Percentiles rank a stretch among this genome's conserved stretches.
phyloP scores from a whole-genome alignment of 2,329 filamentous ascomycete species.

The Aspergillus aculeatinus region DNA sequence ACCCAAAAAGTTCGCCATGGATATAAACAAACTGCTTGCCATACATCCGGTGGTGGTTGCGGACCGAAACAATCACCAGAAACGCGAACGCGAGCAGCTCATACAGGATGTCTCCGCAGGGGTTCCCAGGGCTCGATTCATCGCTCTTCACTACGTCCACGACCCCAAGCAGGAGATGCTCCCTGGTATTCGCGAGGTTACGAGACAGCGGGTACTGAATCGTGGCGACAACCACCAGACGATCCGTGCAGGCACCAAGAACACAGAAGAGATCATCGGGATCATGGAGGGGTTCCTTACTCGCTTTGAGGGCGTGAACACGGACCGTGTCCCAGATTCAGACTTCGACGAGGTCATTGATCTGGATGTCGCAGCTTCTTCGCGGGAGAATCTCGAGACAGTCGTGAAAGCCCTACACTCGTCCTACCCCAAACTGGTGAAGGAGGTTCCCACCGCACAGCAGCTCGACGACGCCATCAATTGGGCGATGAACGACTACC shows the following conservation, averaged over 20 bases:
- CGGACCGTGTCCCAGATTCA: conserved; percentile 68
- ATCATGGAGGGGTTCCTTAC: conserved; percentile 95
- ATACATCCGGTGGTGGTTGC: conserved; percentile 74
- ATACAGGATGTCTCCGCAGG: conserved; percentile 70
- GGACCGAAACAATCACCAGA: conserved; percentile 91
- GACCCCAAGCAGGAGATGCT: conserved; percentile 61
- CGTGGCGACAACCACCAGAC: conserved; percentile 98
- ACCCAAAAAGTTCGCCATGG: conserved; percentile 73
- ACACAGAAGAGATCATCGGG: conserved; percentile 69
- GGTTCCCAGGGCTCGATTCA: conserved; percentile 65
- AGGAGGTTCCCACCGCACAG: conserved; percentile 65
- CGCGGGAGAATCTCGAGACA: conserved; percentile 80
- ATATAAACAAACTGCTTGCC: conserved; percentile 64
- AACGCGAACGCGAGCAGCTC: conserved; percentile 82
- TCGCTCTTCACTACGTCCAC: conserved; percentile 88
- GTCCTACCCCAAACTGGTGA: conserved; percentile 72
- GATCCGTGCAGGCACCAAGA: conserved; percentile 78
- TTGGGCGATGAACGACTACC: conserved; percentile 72
- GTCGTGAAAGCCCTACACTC: conserved; percentile 69
- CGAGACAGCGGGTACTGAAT: conserved; percentile 73
- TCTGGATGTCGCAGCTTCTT: conserved; percentile 74
- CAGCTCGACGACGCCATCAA: conserved; percentile 79
- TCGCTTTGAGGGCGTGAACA: conserved; percentile 77
- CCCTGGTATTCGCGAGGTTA: conserved; percentile 70
- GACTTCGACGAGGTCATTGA: conserved; percentile 83